Evolutionary conservation across 176 grass and related monocot genomes (phyloP), one percentile per base, ranked within the genome.

Genomic region (Saccharum spontaneum): DNA sequence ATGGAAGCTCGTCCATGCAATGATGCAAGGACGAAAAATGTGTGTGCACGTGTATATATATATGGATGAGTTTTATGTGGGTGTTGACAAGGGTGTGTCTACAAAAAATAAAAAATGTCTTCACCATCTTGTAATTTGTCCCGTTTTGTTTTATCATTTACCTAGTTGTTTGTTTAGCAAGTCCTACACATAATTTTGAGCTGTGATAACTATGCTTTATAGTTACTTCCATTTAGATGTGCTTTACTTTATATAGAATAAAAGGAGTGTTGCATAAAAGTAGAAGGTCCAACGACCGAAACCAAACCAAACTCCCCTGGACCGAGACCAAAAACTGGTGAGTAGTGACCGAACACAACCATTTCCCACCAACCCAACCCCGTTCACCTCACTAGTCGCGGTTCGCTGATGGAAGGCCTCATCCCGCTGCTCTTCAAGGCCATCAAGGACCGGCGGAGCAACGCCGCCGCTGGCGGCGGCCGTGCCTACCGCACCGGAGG

Each of bases 391-490:
- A 7, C 79, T 22, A 40, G 41, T 40, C 65, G n/a, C 65, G 13
- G 6, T 15, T 10, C 72, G 18, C 22, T 14, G 79, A 82, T 90
- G 91, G 91, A 90, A 45, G 91, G 91, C 50, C 80, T 93, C 77
- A 67, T 93, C 78, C 91, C 91, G 22, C 86, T 93, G 73, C 39
- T 90, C 88, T 93, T 66, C 80, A 93, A 72, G 83, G 85, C 88
- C 31, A 90, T 93, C 85, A 93, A 90, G 82, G 85, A 90, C 4
- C 82, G 82, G 0, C 86, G 85, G 50, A 83, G 67, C 67, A 22
- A 24, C 48, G 39, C 50, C 79, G 72, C 3, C 16, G 46, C 3
- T 37, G 75, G 16, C 64, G 14, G 62, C 49, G 66, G 52, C 30
- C 9, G 64, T 2, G 65, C 13, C 73, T 77, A 78, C 74, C n/a